Evolutionary conservation across 192 early-diverging fungal genomes (phyloP), one percentile per base, ranked within the genome.

Genomic region (Coemansia sp.): DNA sequence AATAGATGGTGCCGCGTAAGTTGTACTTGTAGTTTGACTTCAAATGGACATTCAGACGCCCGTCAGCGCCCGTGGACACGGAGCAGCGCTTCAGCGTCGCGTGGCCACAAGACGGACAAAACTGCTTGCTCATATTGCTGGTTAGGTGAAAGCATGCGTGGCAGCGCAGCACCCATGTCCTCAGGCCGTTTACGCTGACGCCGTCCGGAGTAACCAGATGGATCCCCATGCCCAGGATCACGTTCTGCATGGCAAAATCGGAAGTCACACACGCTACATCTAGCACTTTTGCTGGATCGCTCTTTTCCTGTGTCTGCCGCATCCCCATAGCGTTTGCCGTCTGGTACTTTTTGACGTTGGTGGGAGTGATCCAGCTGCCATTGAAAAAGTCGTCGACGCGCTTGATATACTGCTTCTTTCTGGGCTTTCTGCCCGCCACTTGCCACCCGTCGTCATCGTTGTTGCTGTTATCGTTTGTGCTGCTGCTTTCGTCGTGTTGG

Each of bases 201-300:
- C 96, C 96, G 68, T 97, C 94, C 12, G 90, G 76, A 5, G 91
- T 91, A 9, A 97, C 74, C 39, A 99, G 84, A 49, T 86, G 84
- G 66, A 99, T 84, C 20, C 89, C 86, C 91, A 98, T 96, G 79
- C 96, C 94, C 57, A 99, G 76, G 39, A 97, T 70, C 16, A 98
- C 92, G 77, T 99, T 99, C 84, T 98, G 94, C 91, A 97, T 94
- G 28, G 95, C 94, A 70, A 94, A 98, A 83, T 98, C 95, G 12
- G 84, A 74, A 0, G 95, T 94, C 40, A 93, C 91, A 72, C 95
- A 96, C 18, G 91, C 95, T 5, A 95, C 94, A n/a, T 84, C 69
- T 64, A 93, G 82, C 3, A 67, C 37, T 33, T 65, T 49, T 9
- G 29, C 5, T 4, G 35, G 0, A 29, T 74, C 77, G 26, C 42